These are phyloP conservation scores for Elongisporangium prolatum DNA, from an alignment of 352 stramenopile species.

Conservation along the genomic window DNA sequence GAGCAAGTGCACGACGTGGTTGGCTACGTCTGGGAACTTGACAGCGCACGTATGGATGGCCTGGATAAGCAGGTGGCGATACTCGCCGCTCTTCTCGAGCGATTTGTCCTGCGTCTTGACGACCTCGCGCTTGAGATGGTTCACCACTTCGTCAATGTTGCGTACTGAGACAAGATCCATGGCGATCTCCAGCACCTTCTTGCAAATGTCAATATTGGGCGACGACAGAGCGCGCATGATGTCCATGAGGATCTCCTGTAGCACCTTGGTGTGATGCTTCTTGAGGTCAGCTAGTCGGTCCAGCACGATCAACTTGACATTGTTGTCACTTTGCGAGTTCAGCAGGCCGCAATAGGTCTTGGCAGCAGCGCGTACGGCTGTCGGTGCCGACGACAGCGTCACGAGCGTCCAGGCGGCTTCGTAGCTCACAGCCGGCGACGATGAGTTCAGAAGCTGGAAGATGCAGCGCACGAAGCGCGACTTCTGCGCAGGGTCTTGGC, in stretches of 20 bases:
- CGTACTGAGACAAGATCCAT: constrained; percentile 96
- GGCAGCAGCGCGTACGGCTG: constrained; percentile 94
- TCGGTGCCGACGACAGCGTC: constrained; percentile 96
- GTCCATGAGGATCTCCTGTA: constrained; percentile 99
- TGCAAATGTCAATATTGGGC: constrained; percentile 98
- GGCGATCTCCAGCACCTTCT: constrained; percentile 97
- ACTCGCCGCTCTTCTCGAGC: constrained; percentile 95
- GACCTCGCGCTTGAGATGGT: constrained; percentile 87
- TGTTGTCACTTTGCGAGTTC: constrained; percentile 99
- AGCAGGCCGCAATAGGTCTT: constrained; percentile 97
- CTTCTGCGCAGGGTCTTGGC: constrained; percentile 97
- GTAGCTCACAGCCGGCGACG: constrained; percentile 92
- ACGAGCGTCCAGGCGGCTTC: constrained; percentile 99
- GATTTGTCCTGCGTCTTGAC: constrained; percentile 88
- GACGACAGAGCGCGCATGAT: constrained; percentile 96
- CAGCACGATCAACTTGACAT: constrained; percentile 99
- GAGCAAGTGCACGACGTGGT: constrained; percentile 97
- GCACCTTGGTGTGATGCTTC: constrained; percentile 95
- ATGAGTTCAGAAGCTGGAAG: constrained; percentile 96
- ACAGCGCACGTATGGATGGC: constrained; percentile 98
- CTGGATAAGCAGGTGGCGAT: constrained; percentile 97
- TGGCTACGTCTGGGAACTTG: constrained; percentile 97
- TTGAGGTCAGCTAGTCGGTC: constrained; percentile 97
- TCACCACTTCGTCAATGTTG: constrained; percentile 98
- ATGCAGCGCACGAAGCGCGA: constrained; percentile 98